Percentiles rank a stretch among this genome's conserved stretches.
These are phyloP conservation scores for Glebionis coronaria DNA, from an alignment of 129 eudicot genomes.

Conservation along the genomic window DNA sequence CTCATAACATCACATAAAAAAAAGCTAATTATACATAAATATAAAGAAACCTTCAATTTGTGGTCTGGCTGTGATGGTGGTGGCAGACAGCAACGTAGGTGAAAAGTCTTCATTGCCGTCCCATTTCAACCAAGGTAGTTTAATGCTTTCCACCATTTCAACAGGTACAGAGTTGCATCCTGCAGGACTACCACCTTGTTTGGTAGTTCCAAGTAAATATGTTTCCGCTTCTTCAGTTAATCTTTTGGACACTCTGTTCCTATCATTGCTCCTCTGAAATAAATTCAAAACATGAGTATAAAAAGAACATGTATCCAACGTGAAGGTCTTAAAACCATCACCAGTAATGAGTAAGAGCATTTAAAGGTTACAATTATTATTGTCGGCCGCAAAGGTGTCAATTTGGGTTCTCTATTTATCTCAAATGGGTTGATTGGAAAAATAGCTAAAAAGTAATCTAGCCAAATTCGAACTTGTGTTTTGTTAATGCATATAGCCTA, in stretches of 20 bases:
- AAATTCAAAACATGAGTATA: conserved; percentile 14
- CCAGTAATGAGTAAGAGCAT: not conserved
- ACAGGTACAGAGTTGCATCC: conserved; percentile 45
- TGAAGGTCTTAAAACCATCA: conserved; percentile 1
- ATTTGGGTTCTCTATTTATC: no score
- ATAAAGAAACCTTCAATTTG: no score
- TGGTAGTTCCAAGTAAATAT: conserved; percentile 48
- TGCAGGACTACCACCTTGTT: conserved; percentile 34
- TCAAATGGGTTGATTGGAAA: no score
- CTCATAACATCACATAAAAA: no score
- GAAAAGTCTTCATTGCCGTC: conserved; percentile 54
- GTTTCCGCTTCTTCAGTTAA: conserved; percentile 81
- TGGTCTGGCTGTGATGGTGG: no score
- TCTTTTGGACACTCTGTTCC: conserved; percentile 49
- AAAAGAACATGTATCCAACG: not conserved
- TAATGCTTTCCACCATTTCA: conserved; percentile 82
- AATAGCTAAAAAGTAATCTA: no score
- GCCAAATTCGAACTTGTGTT: no score
- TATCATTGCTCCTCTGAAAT: conserved; percentile 76
- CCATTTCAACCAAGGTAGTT: conserved; percentile 95
- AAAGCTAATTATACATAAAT: no score
- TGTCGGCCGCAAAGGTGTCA: no score
- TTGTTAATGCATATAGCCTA: no score
- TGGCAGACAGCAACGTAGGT: no score
- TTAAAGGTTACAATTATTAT: not conserved